phyloP scores from a whole-genome alignment of 148 eudicot species.

The Diospyros lotus region DNA sequence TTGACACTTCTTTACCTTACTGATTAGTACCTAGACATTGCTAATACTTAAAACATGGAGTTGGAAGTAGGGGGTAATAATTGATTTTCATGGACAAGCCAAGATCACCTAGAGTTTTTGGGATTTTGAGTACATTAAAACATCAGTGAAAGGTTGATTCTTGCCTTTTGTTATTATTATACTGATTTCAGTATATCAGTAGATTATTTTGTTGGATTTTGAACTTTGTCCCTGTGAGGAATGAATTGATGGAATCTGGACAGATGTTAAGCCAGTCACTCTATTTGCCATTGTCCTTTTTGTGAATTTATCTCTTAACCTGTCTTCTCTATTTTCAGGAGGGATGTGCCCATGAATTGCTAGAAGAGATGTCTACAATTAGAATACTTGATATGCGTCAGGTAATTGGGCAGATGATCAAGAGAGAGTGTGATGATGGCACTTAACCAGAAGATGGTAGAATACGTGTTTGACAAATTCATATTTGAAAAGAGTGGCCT shows the following conservation, averaged over 20 bases:
- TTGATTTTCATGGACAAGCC: too few relatives aligned
- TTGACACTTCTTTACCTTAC: too few relatives aligned
- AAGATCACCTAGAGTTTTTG: too few relatives aligned
- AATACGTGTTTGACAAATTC: conserved; percentile 90
- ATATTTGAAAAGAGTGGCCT: conserved; percentile 81
- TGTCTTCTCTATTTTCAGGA: conserved; percentile 37
- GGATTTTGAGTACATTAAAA: too few relatives aligned
- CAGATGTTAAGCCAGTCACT: background rate
- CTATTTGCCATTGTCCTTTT: background rate
- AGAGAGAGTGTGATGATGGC: conserved; percentile 79
- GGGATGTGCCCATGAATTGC: conserved; percentile 55
- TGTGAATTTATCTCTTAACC: background rate
- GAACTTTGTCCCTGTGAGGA: too few relatives aligned
- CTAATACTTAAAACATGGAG: too few relatives aligned
- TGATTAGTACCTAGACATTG: too few relatives aligned
- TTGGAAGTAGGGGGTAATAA: too few relatives aligned
- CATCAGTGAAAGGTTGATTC: too few relatives aligned
- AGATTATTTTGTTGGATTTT: too few relatives aligned
- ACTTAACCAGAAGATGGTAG: conserved; percentile 93
- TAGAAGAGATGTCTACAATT: conserved; percentile 77
- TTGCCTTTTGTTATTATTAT: too few relatives aligned
- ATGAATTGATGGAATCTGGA: background rate
- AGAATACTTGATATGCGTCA: conserved; percentile 80
- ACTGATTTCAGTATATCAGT: too few relatives aligned
- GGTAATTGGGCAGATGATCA: conserved; percentile 88